phyloP scores from a whole-genome alignment of 495 filamentous ascomycete species.

The Penicillium atrosanguineum region DNA sequence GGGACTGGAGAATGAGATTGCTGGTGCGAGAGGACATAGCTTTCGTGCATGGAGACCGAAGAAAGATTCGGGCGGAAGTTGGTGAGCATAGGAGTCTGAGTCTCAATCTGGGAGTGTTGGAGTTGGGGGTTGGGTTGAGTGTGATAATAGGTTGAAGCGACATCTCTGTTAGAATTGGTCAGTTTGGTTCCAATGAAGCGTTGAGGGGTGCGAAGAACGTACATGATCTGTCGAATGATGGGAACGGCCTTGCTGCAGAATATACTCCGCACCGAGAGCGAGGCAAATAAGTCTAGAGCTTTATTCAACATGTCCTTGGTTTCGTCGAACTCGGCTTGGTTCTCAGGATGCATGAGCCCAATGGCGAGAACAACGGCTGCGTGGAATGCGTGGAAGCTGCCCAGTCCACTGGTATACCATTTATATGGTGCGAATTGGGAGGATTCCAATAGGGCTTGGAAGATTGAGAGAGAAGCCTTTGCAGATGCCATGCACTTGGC shows the following conservation, averaged over 20 bases:
- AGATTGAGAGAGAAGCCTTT: constrained; percentile 39
- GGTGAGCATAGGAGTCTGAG: constrained; percentile 13
- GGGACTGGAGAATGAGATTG: constrained; percentile 25
- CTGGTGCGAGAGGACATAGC: constrained; percentile 16
- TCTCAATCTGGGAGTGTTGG: background rate
- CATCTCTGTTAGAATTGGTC: constrained; percentile 20
- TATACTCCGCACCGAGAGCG: constrained; percentile 36
- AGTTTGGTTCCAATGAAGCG: background rate
- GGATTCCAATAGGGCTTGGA: constrained; percentile 35
- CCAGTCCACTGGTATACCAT: constrained; percentile 47
- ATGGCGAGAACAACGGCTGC: constrained; percentile 34
- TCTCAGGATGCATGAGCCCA: constrained; percentile 32
- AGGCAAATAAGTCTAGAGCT: constrained; percentile 38
- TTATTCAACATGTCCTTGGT: constrained; percentile 30
- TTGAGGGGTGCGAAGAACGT: background rate
- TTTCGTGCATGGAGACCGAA: constrained; percentile 14
- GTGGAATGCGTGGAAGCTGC: constrained; percentile 44
- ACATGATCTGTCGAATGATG: constrained; percentile 39
- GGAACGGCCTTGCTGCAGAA: constrained; percentile 46
- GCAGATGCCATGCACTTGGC: constrained; percentile 44
- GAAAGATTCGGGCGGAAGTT: constrained; percentile 10
- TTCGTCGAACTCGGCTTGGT: constrained; percentile 31
- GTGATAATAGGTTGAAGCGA: constrained; percentile 23
- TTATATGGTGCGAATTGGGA: constrained; percentile 38
- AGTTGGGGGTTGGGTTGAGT: constrained; percentile 7